Evolutionary conservation across 306 rosid genomes (phyloP).

Genomic region (Neltuma alba): DNA sequence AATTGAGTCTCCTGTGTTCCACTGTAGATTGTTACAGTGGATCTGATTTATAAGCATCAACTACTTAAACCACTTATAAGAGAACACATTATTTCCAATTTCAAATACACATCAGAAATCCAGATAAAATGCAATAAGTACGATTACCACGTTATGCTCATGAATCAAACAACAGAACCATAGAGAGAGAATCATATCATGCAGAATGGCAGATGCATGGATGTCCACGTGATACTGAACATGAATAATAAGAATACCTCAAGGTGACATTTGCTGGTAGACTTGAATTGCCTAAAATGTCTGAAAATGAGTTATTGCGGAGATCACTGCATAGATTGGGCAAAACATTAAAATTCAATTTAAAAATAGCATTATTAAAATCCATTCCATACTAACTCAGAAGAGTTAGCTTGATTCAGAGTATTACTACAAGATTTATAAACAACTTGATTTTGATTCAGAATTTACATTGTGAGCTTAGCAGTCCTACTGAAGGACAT

Average conservation of each 20-base stretch:
- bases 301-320: slow-evolving; percentile 59
- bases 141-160: slow-evolving; percentile 9
- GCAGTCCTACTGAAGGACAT: slow-evolving; percentile 42
- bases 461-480: slow-evolving; percentile 61
- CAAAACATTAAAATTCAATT: slow-evolving; percentile 28
- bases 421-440: slow-evolving; percentile 2
- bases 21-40: not conserved
- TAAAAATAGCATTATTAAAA: slow-evolving; percentile 24
- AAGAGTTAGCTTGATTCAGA: slow-evolving; percentile 23
- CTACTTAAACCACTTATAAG: not conserved
- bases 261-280: slow-evolving; percentile 67
- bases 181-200: slow-evolving; percentile 13
- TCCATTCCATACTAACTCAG: slow-evolving; percentile 7
- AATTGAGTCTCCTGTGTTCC: not conserved
- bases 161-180: slow-evolving; percentile 18
- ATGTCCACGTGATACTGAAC: slow-evolving; percentile 14
- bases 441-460: slow-evolving; percentile 11
- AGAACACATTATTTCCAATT: not conserved
- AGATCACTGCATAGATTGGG: slow-evolving; percentile 64
- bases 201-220: slow-evolving; percentile 1
- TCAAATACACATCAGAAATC: not conserved
- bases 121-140: slow-evolving; percentile 3
- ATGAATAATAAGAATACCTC: slow-evolving; percentile 56
- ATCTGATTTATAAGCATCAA: not conserved
- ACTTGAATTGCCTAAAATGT: slow-evolving; percentile 46